Base-by-base conservation (phyloP, 2,329 filamentous ascomycete genomes). In the Davidsoniella virescens region DNA sequence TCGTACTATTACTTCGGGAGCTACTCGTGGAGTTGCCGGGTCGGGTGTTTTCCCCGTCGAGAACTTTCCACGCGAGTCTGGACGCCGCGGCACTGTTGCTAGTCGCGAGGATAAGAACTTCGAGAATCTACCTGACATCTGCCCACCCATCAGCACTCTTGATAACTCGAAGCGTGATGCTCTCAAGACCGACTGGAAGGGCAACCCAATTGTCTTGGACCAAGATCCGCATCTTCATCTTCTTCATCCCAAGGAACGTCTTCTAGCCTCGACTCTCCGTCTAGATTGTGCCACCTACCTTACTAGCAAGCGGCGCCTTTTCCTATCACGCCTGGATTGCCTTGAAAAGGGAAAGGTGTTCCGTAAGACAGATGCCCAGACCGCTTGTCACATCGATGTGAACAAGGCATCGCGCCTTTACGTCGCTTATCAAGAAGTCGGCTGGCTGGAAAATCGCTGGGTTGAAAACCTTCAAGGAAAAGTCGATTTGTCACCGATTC, bases 381-480 rank as follows among this genome's bases (percentile, higher is more conserved):
- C 94, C 63, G 87, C 86, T n/a, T 94, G 87, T 73, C 93, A 93
- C 70, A 94, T 95, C 56, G 90, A 96, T 59, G 90, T 96, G 63
- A 95, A 95, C 71, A 96, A 95, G 70, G 87, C 88, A 2, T 93
- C 86, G 56, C 90, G 90, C 64, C 71, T 96, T 44, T 94, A 87
- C 84, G 80, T 80, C 37, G 87, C 87, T 5, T 96, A 86, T 61
- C 84, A 94, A 46, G 82, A 80, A 58, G 84, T 92, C 37, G 84
- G 83, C 57, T 94, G 87, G 86, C 78, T 94, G 55, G 71, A 83
- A 4, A 61, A 67, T 14, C 56, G 62, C 3, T 72, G 68, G 67
- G 65, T 75, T 54, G 58, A 55, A 14, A 54, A 54, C 10, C 65
- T 61, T 53, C 29, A 65, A 18, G 65, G 58, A 29, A 38, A 50